These are phyloP conservation scores for Coffea humblotiana DNA, from an alignment of 305 asterid species.

Conservation along the genomic window DNA sequence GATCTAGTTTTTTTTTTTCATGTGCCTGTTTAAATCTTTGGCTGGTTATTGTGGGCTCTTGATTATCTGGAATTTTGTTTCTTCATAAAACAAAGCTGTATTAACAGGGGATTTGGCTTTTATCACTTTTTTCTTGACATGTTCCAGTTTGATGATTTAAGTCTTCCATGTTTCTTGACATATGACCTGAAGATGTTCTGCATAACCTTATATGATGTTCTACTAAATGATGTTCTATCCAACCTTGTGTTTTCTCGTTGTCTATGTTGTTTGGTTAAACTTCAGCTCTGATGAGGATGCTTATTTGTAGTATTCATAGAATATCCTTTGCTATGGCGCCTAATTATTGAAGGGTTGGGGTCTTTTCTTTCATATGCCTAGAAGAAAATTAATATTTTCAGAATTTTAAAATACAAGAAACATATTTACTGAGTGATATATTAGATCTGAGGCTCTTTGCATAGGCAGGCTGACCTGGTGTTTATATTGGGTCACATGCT, in stretches of 20 bases:
- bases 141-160: background rate
- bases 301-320: background rate
- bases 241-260: background rate
- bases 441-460: slow-evolving; percentile 16
- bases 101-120: background rate
- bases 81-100: background rate
- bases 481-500: slow-evolving; percentile 5
- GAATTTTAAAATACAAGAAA: background rate
- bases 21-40: background rate
- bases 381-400: background rate
- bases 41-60: background rate
- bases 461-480: background rate
- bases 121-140: slow-evolving; percentile 1
- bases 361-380: background rate
- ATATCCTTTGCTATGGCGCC: background rate
- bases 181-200: background rate
- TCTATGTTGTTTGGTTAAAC: background rate
- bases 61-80: background rate
- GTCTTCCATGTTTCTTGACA: background rate
- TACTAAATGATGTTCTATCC: too few relatives aligned
- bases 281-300: background rate
- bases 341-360: background rate
- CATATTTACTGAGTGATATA: background rate
- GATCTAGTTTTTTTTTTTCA: background rate
- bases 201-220: background rate